Evolutionary conservation across 352 stramenopile genomes (phyloP).

Genomic region (Pythium brachiatum): DNA sequence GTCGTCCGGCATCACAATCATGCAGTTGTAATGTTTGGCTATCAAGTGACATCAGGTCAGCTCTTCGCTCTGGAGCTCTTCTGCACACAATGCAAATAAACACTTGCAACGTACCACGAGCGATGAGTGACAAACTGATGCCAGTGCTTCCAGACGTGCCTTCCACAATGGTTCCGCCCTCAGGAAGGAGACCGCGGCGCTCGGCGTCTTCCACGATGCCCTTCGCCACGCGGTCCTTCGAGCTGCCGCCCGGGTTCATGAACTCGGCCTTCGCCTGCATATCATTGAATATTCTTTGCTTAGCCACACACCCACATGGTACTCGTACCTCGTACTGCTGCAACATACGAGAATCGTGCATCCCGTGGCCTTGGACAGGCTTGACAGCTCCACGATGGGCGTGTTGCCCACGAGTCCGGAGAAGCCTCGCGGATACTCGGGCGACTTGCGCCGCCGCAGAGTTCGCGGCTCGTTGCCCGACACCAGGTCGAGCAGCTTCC

Average conservation of each 20-base stretch:
- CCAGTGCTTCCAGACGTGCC: conserved; percentile 97
- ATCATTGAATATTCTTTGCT: neutral
- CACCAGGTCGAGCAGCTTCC: conserved; percentile 63
- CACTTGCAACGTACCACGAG: conserved; percentile 67
- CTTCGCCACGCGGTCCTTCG: conserved; percentile 96
- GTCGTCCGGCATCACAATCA: conserved; percentile 98
- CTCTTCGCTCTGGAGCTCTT: neutral
- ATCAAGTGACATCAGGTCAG: neutral
- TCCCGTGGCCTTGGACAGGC: conserved; percentile 87
- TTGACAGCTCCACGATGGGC: conserved; percentile 88
- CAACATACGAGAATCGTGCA: conserved; percentile 83
- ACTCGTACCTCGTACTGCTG: no score
- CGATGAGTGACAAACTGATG: conserved; percentile 95
- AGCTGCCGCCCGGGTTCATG: conserved; percentile 96
- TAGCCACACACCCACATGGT: no score
- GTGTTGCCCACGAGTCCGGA: conserved; percentile 92
- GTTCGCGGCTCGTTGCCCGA: neutral
- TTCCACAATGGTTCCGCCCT: conserved; percentile 95
- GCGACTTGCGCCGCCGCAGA: conserved; percentile 18
- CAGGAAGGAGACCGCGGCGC: conserved; percentile 74
- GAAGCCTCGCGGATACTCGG: conserved; percentile 51
- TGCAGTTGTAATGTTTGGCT: conserved; percentile 92
- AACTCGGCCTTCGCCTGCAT: conserved; percentile 93
- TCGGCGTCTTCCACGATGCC: conserved; percentile 95
- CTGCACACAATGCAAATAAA: neutral